These are phyloP conservation scores for Trichoderma atrobrunneum DNA, from an alignment of 2,329 filamentous ascomycete genomes.

Conservation along the genomic window DNA sequence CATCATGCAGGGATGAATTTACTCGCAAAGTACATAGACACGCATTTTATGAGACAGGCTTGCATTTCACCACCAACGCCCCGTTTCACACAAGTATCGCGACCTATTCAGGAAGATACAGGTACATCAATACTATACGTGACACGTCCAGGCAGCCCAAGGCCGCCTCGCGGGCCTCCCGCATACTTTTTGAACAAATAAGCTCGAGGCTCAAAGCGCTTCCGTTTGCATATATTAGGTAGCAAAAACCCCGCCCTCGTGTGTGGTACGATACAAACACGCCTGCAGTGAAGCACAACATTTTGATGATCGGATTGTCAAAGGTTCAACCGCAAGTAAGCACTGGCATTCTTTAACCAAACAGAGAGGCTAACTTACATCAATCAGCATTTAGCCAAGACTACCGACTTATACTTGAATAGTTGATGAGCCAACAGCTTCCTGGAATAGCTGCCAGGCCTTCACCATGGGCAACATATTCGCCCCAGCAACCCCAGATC, in stretches of 20 bases:
- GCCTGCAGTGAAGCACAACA: background rate
- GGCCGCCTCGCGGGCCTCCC: background rate
- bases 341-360: background rate
- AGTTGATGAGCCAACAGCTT: background rate
- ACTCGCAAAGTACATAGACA: background rate
- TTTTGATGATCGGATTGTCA: background rate
- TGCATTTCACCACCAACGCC: background rate
- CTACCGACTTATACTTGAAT: background rate
- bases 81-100: background rate
- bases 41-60: background rate
- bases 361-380: background rate
- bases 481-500: background rate
- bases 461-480: background rate
- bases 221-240: background rate
- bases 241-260: background rate
- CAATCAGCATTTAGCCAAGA: background rate
- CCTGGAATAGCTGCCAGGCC: background rate
- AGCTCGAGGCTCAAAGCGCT: background rate
- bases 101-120: background rate
- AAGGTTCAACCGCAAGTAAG: background rate
- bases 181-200: background rate
- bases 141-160: background rate
- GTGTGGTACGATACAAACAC: background rate
- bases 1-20: background rate
- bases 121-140: background rate